phyloP scores from a whole-genome alignment of 2,329 filamentous ascomycete species.

The Botrytis fragariae region DNA sequence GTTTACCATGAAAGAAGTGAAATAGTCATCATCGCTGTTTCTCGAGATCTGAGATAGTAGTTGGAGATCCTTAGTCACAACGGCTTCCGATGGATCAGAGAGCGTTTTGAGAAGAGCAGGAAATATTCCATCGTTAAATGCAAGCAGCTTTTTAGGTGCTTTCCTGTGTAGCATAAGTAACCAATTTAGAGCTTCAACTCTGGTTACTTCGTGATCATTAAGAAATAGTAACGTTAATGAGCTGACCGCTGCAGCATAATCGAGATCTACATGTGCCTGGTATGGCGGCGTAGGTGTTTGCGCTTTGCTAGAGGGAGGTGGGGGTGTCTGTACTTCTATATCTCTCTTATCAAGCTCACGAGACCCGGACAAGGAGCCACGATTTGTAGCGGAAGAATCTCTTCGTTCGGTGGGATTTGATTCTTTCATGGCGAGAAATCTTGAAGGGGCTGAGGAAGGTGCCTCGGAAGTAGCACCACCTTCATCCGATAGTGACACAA shows the following conservation, averaged over 20 bases:
- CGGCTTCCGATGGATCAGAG: slow-evolving; percentile 90
- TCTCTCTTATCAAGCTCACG: slow-evolving; percentile 53
- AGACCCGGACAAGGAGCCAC: slow-evolving; percentile 43
- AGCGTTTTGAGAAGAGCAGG: slow-evolving; percentile 93
- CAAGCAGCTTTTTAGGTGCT: slow-evolving; percentile 86
- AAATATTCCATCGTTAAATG: slow-evolving; percentile 96
- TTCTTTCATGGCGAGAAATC: slow-evolving; percentile 43
- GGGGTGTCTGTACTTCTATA: slow-evolving; percentile 51
- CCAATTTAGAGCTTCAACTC: slow-evolving; percentile 92
- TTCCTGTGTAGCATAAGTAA: slow-evolving; percentile 97
- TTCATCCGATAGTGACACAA: slow-evolving; percentile 81
- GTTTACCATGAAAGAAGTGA: slow-evolving; percentile 97
- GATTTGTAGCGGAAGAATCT: slow-evolving; percentile 36
- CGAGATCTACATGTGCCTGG: slow-evolving; percentile 68
- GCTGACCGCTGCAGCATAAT: slow-evolving; percentile 92
- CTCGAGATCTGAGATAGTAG: slow-evolving; percentile 93
- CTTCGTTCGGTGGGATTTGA: slow-evolving; percentile 35
- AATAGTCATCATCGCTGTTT: slow-evolving; percentile 96
- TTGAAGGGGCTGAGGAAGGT: slow-evolving; percentile 40
- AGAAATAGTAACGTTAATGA: slow-evolving; percentile 90
- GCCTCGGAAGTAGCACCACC: slow-evolving; percentile 46
- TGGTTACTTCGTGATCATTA: slow-evolving; percentile 94
- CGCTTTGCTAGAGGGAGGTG: slow-evolving; percentile 36
- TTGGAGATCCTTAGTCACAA: slow-evolving; percentile 91
- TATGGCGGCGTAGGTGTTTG: slow-evolving; percentile 40